Evolutionary conservation across 169 alveolate species (phyloP).

Genomic region (Perkinsus olseni): DNA sequence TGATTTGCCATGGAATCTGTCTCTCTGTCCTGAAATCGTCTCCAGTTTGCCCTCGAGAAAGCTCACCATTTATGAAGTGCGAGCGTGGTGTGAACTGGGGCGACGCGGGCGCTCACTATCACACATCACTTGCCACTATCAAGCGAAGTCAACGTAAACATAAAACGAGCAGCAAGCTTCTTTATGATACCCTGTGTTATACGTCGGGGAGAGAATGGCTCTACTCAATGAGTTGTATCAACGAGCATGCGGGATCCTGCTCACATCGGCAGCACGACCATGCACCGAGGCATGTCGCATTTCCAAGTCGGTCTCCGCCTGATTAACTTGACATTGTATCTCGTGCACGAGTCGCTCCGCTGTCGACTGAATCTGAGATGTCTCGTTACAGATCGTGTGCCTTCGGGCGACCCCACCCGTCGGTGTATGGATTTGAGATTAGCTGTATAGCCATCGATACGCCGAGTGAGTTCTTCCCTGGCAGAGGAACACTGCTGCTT

Average conservation of each 20-base stretch:
- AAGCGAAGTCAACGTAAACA: too few species aligned
- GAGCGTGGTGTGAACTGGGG: too few species aligned
- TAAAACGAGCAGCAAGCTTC: too few species aligned
- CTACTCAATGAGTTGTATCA: too few species aligned
- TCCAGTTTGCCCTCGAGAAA: too few species aligned
- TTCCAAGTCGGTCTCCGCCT: not conserved
- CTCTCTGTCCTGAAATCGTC: too few species aligned
- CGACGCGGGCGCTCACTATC: too few species aligned
- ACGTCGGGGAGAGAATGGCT: too few species aligned
- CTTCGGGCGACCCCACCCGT: not conserved
- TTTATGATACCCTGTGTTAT: too few species aligned
- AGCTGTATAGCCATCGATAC: not conserved
- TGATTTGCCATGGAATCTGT: not conserved
- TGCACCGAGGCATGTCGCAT: not conserved
- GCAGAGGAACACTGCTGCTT: not conserved
- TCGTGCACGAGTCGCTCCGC: not conserved
- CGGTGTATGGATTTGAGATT: not conserved
- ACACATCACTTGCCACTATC: too few species aligned
- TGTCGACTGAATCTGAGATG: not conserved
- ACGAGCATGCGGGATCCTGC: too few species aligned
- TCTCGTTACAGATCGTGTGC: not conserved
- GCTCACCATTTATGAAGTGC: too few species aligned
- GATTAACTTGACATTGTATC: not conserved
- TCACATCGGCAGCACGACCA: not conserved
- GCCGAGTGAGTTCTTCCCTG: not conserved